Percentiles rank a stretch among this genome's conserved stretches.
Conservation (phyloP, 163 green algal species). For the Trebouxia gelatinosa region DNA sequence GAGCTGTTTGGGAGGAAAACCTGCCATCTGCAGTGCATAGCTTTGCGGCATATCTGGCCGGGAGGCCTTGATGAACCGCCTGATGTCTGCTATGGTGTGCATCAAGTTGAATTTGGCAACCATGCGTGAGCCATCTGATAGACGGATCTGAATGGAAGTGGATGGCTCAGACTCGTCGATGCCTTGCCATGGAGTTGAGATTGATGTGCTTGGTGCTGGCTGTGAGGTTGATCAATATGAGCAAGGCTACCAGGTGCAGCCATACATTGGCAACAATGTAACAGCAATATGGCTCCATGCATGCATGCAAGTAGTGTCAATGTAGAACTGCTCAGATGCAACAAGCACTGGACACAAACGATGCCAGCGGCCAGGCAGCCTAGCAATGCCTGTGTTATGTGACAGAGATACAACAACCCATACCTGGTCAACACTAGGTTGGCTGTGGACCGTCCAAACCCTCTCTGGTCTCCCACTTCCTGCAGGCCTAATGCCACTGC, state of each 20-base stretch:
- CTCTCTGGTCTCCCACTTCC: slow-evolving; percentile 55
- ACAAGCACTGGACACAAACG: too few relatives aligned
- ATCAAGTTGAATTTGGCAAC: slow-evolving; percentile 81
- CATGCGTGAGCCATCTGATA: slow-evolving; percentile 79
- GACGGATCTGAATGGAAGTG: slow-evolving; percentile 83
- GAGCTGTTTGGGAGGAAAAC: slow-evolving; percentile 63
- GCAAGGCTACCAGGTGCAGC: too few relatives aligned
- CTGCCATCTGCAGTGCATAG: slow-evolving; percentile 41
- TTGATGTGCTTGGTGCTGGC: neutral
- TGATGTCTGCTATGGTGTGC: slow-evolving; percentile 81
- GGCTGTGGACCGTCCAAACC: slow-evolving; percentile 64
- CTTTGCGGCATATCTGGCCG: slow-evolving; percentile 10
- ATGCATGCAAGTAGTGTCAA: too few relatives aligned
- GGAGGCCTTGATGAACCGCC: slow-evolving; percentile 47
- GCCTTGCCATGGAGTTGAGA: slow-evolving; percentile 42
- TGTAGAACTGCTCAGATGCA: too few relatives aligned
- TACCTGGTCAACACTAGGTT: slow-evolving; percentile 74
- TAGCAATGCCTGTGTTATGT: too few relatives aligned
- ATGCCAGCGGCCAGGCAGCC: too few relatives aligned
- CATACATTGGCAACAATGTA: too few relatives aligned
- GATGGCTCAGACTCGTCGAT: slow-evolving; percentile 68
- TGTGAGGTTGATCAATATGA: too few relatives aligned
- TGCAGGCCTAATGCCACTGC: slow-evolving; percentile 43
- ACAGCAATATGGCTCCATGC: too few relatives aligned
- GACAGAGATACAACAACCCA: too few relatives aligned